Percentiles rank a stretch among this genome's conserved stretches.
These are phyloP conservation scores for Termitomyces sp. DNA, from an alignment of 768 basidiomycete species.

Conservation along the genomic window DNA sequence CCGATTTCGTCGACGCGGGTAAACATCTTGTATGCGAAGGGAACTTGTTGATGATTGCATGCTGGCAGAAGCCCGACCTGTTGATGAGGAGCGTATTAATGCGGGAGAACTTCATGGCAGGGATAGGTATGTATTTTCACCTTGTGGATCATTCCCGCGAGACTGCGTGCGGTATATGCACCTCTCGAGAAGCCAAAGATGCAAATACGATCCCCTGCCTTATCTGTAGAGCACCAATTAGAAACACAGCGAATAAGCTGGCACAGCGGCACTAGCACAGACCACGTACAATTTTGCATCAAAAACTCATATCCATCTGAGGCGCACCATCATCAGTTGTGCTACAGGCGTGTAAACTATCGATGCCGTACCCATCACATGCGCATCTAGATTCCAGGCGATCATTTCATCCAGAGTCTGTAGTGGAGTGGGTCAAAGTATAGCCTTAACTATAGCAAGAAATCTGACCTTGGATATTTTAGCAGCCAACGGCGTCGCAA, in stretches of 20 bases:
- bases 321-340: neutral
- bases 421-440: neutral
- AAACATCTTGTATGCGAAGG: constrained; percentile 62
- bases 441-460: neutral
- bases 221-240: constrained; percentile 4
- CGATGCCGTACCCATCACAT: constrained; percentile 41
- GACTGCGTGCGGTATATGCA: constrained; percentile 49
- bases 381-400: constrained; percentile 48
- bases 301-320: constrained; percentile 55
- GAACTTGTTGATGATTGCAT: constrained; percentile 53
- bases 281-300: constrained; percentile 51
- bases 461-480: constrained; percentile 37
- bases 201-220: constrained; percentile 48
- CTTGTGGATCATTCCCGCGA: constrained; percentile 61
- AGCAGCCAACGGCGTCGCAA: constrained; percentile 41
- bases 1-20: constrained; percentile 25
- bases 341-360: neutral
- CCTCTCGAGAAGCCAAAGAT: constrained; percentile 69
- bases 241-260: neutral
- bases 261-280: neutral
- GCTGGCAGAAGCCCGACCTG: constrained; percentile 55
- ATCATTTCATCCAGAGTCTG: constrained; percentile 41
- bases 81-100: neutral
- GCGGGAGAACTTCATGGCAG: constrained; percentile 32
- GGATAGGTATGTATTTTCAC: constrained; percentile 19